Evolutionary conservation across 2,329 filamentous ascomycete species (phyloP), one percentile per base, ranked within the genome.

Genomic region (Tolypocladium guangdongense): DNA sequence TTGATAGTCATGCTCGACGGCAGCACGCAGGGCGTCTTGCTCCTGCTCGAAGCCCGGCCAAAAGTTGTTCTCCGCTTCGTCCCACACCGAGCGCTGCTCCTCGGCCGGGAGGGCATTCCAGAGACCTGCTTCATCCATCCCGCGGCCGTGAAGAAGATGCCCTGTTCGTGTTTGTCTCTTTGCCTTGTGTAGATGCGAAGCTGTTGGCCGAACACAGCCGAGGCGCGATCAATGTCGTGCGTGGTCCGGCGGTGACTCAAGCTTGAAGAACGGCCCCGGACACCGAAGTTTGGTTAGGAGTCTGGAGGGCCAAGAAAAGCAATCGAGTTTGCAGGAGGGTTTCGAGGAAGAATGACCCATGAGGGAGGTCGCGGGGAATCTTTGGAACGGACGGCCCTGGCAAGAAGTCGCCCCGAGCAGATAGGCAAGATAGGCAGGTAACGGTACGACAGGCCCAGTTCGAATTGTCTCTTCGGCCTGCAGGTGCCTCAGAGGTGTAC

Each of bases 61-160:
- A 33, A 69, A 71, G 38, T 68, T 68, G 45, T 57, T 55, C 49
- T 70, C 68, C 18, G 66, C 67, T 52, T 70, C 66, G 33, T 65
- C 58, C 68, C 68, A 70, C n/a, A 68, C 62, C 11, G 62, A 63
- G 30, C 59, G 59, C 46, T 65, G 62, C 55, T 69, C 66, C 5
- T 69, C 62, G 35, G 52, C 50, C 8, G 66, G 64, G 45, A 70
- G 64, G 16, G 60, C 56, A 20, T 62, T 60, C 65, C 64, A 68
- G 46, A 59, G 57, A 48, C 59, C 61, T 32, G 56, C 49, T 48
- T 59, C 58, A 33, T 60, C 54, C 52, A 55, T 53, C 6, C 32
- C 30, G 36, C 16, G 4, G 20, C 18, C n/a, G 43, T 18, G 27
- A 20, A 32, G 6, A 27, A 12, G 14, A 27, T 32, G 11, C 12